Base-by-base conservation (phyloP, 2,329 filamentous ascomycete genomes). In the Neofusicoccum ribis region DNA sequence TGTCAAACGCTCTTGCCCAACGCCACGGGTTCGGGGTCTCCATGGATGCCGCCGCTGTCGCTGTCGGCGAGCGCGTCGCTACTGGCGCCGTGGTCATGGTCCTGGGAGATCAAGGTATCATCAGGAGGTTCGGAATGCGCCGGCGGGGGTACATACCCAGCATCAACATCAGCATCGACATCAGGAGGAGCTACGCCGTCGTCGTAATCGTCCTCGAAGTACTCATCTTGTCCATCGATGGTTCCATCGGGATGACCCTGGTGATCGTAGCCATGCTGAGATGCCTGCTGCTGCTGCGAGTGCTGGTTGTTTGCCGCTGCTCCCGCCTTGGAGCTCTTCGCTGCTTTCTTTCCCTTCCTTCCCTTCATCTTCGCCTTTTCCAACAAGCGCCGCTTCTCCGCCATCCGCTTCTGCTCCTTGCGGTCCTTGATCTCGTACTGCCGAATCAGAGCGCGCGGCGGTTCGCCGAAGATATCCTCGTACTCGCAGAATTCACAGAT, bases 401-500 rank as follows among this genome's bases (percentile, higher is more conserved):
- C 92, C 70, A 94, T 84, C 68, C 93, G 88, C 72, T 92, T 91
- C 56, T 92, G 89, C 74, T 92, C 89, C 67, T 91, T 90, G 41
- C 92, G 89, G 74, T 97, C 95, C 77, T 97, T 97, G 75, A 94
- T 91, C 79, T 99, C 95, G 74, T 98, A 99, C 68, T 93, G 88
- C 46, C 91, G 87, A 68, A 98, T 96, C 63, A 99, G 81, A 58
- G 92, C 92, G 71, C 87, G 85, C 0, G 95, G 95, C 2, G 91
- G 91, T 61, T 85, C 85, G n/a, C 94, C 94, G 75, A 97, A 98
- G 58, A 99, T 97, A 61, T 88, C 88, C 78, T 98, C 94, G 74
- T 97, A 99, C 77, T 99, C 95, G 81, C 95, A 99, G 76, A 98
- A 98, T 73, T 97, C 92, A 79, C 95, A 99, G 52, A 98, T 93